Evolutionary conservation across 1,139 yeast genomes (phyloP).

Genomic region (Yamadazyma triangularis): DNA sequence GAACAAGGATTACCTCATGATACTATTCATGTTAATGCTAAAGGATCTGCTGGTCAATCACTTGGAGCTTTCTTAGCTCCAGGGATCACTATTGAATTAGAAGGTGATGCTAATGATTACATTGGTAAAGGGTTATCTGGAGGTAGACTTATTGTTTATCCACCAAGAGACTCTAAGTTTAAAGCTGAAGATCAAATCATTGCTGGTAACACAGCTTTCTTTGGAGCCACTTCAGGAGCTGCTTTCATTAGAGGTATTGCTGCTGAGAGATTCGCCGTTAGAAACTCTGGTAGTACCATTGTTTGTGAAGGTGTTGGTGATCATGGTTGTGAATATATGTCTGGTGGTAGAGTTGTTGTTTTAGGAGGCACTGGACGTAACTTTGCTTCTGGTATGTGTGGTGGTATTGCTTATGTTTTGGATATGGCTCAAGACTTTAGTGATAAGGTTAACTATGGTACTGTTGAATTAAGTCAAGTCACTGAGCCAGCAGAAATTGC

Average conservation of each 20-base stretch:
- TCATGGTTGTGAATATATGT: slow-evolving; percentile 99
- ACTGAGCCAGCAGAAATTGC: slow-evolving; percentile 92
- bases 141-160: slow-evolving; percentile 88
- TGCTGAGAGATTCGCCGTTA: slow-evolving; percentile 96
- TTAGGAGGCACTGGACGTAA: slow-evolving; percentile 90
- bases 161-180: slow-evolving; percentile 78
- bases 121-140: slow-evolving; percentile 98
- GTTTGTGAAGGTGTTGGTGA: slow-evolving; percentile 98
- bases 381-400: slow-evolving; percentile 99
- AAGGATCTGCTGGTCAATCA: slow-evolving; percentile 97
- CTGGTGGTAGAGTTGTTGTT: slow-evolving; percentile 96
- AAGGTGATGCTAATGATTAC: slow-evolving; percentile 97
- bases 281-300: slow-evolving; percentile 97
- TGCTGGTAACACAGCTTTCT: slow-evolving; percentile 95
- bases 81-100: slow-evolving; percentile 91
- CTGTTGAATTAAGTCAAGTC: slow-evolving; percentile 74
- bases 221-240: slow-evolving; percentile 95
- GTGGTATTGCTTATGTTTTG: slow-evolving; percentile 96
- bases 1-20: slow-evolving; percentile 93
- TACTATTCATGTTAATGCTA: slow-evolving; percentile 86
- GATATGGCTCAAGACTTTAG: slow-evolving; percentile 92
- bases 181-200: slow-evolving; percentile 95
- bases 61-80: slow-evolving; percentile 97
- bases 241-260: slow-evolving; percentile 97
- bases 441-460: slow-evolving; percentile 74